These are phyloP conservation scores for Gossypium herbaceum DNA, from an alignment of 345 rosid species.

Conservation along the genomic window DNA sequence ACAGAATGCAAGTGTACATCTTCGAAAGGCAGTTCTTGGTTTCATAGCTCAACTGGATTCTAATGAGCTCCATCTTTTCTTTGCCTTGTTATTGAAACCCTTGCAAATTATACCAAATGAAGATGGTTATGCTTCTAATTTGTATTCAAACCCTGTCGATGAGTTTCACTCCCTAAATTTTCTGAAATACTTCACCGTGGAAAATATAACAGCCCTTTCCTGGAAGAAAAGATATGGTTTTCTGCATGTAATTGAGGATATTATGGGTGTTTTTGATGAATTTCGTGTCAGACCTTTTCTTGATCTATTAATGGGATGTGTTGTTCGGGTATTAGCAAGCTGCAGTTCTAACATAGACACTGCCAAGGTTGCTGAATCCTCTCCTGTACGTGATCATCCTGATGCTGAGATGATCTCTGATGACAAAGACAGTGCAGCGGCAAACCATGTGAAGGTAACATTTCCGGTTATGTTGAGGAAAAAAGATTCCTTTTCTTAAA, in stretches of 20 bases:
- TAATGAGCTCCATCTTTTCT: conserved; percentile 70
- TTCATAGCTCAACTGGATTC: conserved; percentile 72
- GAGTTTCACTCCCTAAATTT: conserved; percentile 44
- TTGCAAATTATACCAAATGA: conserved; percentile 48
- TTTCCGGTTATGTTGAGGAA: neutral
- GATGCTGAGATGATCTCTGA: conserved; percentile 20
- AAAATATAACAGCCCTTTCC: conserved; percentile 48
- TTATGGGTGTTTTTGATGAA: conserved; percentile 77
- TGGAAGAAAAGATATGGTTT: conserved; percentile 77
- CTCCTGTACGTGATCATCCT: conserved; percentile 22
- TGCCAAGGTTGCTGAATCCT: conserved; percentile 35
- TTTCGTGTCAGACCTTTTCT: conserved; percentile 64
- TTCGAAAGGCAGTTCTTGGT: conserved; percentile 76
- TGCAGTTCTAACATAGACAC: conserved; percentile 39
- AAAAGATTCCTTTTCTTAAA: neutral
- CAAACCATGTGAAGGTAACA: conserved; percentile 45
- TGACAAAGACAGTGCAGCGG: conserved; percentile 27
- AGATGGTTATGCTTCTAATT: conserved; percentile 33
- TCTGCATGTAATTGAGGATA: conserved; percentile 77
- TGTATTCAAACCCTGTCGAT: conserved; percentile 39
- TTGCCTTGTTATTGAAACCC: conserved; percentile 75
- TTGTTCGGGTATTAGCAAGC: conserved; percentile 62
- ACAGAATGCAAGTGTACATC: conserved; percentile 72
- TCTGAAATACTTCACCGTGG: conserved; percentile 54
- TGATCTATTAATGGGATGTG: conserved; percentile 78